Base-by-base conservation (phyloP, 2,329 filamentous ascomycete species). In the Fusarium pseudocircinatum region DNA sequence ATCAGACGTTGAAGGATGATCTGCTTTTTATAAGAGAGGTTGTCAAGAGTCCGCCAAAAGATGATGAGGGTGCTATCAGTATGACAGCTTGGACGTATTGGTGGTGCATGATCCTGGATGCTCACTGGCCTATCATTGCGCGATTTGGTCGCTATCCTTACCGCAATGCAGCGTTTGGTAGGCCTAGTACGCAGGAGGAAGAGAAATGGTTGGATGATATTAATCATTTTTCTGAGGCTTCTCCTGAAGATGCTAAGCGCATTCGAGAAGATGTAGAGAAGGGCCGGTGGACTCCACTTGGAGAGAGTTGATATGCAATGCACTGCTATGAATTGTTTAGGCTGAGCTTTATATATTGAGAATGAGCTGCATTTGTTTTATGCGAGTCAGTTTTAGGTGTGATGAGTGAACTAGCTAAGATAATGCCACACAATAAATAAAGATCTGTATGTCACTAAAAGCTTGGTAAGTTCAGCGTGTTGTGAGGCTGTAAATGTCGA, bases 41-140 rank as follows among this genome's bases (percentile, higher is more conserved):
- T 43, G 26, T 50, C 1, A 60, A 67, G 13, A 46, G 62, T 3
- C 44, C 62, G 0, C 52, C 50, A 6, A 18, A 15, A 3, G 43
- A 39, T 1, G 44, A 52, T 0, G 32, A n/a, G 0, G 28, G 49
- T 1, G 11, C 53, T 13, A 46, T 67, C 9, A 61, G 54, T 36
- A 32, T 67, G 24, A 1, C 40, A 0, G 30, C 16, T 7, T 67
- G 65, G 65, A 61, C 65, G 1, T 67, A 36, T 30, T 67, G 65
- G 65, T 67, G 65, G 65, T 67, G 65, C 2, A 67, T 53, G 54
- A 67, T 67, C 20, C 34, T 67, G 10, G 65, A 67, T 7, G n/a
- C 65, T 22, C 63, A 67, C 30, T 67, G 65, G 65, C 63, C 65
- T 2, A 67, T 67, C 14, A 67, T 67, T 6, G 32, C 44, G 7